Evolutionary conservation across 352 stramenopile species (phyloP).

Genomic region (Globisporangium cystogenes): DNA sequence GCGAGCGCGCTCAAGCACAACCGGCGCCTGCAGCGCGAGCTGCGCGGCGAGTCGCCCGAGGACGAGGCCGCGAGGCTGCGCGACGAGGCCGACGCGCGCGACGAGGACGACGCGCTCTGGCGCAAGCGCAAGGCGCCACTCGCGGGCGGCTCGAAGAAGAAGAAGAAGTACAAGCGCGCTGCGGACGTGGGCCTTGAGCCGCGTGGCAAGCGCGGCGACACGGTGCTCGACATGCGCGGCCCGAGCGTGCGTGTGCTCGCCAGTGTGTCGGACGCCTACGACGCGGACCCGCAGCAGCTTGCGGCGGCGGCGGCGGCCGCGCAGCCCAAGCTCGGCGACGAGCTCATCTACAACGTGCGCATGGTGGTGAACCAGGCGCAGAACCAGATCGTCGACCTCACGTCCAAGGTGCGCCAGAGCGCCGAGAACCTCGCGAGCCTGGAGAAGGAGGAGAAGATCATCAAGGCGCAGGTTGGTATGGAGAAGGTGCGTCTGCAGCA

Average conservation of each 20-base stretch:
- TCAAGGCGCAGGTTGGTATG: conserved; percentile 49
- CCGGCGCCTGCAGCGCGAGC: conserved; percentile 88
- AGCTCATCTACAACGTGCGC: conserved; percentile 90
- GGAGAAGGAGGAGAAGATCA: conserved; percentile 61
- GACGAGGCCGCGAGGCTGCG: conserved; percentile 23
- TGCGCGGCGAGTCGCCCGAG: conserved; percentile 69
- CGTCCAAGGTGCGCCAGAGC: conserved; percentile 58
- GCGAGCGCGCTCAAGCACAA: conserved; percentile 90
- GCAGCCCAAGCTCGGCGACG: conserved; percentile 83
- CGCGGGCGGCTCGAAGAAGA: conserved; percentile 6
- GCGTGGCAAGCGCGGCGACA: conserved; percentile 34
- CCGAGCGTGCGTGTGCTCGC: conserved; percentile 72
- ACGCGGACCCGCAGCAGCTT: conserved; percentile 32
- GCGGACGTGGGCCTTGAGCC: conserved; percentile 55
- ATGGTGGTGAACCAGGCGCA: conserved; percentile 85
- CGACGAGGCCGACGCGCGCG: conserved; percentile 18
- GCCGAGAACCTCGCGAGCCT: conserved; percentile 40
- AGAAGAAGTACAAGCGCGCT: conserved; percentile 59
- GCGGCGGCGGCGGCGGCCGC: conserved; percentile 18
- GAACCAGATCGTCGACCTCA: conserved; percentile 71
- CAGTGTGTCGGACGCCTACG: conserved; percentile 61
- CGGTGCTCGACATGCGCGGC: conserved; percentile 88
- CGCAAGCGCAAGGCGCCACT: conserved; percentile 58
- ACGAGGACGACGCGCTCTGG: conserved; percentile 77
- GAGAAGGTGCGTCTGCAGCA: conserved; percentile 45